Base-by-base conservation (phyloP, 805 yeast species). In the Ogataea siamensis region DNA sequence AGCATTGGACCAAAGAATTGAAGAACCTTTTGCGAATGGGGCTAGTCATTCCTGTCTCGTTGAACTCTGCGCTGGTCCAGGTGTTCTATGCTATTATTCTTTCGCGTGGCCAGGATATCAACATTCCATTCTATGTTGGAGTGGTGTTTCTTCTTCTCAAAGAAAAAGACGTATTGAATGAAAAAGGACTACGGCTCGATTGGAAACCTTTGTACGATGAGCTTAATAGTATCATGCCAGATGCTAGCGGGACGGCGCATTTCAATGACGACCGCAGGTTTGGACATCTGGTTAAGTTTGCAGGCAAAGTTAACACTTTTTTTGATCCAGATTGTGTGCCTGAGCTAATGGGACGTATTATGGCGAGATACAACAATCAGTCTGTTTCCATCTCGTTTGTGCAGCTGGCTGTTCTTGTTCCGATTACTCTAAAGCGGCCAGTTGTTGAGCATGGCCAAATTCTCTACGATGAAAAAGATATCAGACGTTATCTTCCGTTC, bases 1-100 rank as follows among this genome's bases (percentile, higher is more conserved):
- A 81, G 37, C 85, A 83, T 42, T 89, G 96, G 95, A 83, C 96
- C 0, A 80, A 83, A 37, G 97, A 88, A 57, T 69, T 91, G 45
- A 73, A 77, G 34, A 80, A 83, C 27, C 83, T 96, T 75, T 58
- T 87, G 37, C 75, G 74, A 50, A 80, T 83, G 78, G 85, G 86
- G 51, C 78, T 83, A 51, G 83, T 83, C 36, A 71, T 91, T 65
- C 97, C 99, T 0, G 50, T 87, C 9, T 48, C 68, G 2, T 60
- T 80, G 32, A 72, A 88, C 37, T 69, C 78, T 15, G 64, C 75
- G 1, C 67, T 91, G 28, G 78, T 87, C 1, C 67, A 68, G 39
- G 84, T 86, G 2, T 89, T 77, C 55, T 88, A 78, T 53, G 76
- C 83, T 12, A 67, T 93, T 17, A 71, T 86, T 25, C 63, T 88